Evolutionary conservation across 768 basidiomycete genomes (phyloP), one percentile per base, ranked within the genome.

Genomic region (Hydnomerulius pinastri): DNA sequence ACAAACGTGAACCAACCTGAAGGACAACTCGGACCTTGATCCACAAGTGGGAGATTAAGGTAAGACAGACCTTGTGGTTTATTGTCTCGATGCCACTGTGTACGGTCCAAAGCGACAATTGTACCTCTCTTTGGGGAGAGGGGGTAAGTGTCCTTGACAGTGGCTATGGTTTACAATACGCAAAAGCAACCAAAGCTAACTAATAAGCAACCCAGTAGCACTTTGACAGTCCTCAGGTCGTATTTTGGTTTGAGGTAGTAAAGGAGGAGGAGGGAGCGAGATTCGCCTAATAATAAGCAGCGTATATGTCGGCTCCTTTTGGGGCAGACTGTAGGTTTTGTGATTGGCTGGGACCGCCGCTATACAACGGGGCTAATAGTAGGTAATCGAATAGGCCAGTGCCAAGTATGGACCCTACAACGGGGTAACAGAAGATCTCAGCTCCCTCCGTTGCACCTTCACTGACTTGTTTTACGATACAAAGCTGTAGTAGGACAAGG

Each of bases 101-200:
- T 37, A 25, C 28, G 43, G 54, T 47, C 56, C 56, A 55, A 53
- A 46, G 29, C 46, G 48, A 39, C 43, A 37, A 46, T 46, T 46
- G 42, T 39, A 54, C 46, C 33, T 28, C 18, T 21, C 7, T n/a
- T 41, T 25, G 12, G 24, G 24, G 39, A 5, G 23, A 23, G 25
- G 6, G 39, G 10, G 24, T 41, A n/a, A 5, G 23, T 41, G 25
- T 23, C 25, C 15, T 7, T 27, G 21, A n/a, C 12, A 35, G 33
- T 4, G 13, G 17, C 12, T 35, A 12, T 15, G 15, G 13, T 24
- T 6, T 27, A 24, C 23, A 27, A 21, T 11, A 24, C 3, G 38
- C 2, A 13, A 21, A 11, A 41, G 13, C 39, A 27, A 24, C 23
- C 23, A 25, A 41, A 41, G 25, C 17, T 32, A 21, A 11, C 10